Evolutionary conservation across 768 basidiomycete genomes (phyloP).

Genomic region (Russula olivacea): DNA sequence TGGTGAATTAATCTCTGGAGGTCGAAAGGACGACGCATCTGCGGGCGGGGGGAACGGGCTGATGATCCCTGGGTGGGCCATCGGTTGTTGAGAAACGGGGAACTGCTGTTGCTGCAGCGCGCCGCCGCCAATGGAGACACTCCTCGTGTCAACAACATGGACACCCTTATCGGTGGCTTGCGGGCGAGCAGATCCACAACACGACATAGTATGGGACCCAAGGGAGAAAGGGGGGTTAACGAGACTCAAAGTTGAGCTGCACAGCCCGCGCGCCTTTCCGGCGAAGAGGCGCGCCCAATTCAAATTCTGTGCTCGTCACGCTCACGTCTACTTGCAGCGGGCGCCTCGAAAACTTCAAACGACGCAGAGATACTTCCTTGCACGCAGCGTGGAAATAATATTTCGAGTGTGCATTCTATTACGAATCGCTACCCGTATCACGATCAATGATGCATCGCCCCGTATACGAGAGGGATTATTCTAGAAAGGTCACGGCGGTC

Average conservation of each 20-base stretch:
- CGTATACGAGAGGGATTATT: not conserved
- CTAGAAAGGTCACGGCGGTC: not conserved
- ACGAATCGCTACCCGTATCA: not conserved
- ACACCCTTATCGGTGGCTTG: slow-evolving; percentile 26
- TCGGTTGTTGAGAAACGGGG: slow-evolving; percentile 48
- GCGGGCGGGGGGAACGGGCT: not conserved
- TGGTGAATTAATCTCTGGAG: slow-evolving; percentile 1
- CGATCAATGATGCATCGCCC: not conserved
- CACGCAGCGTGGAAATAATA: not conserved
- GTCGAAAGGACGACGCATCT: not conserved
- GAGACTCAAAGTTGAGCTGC: not conserved
- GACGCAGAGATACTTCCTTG: not conserved
- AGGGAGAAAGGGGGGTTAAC: not conserved
- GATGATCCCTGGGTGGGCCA: slow-evolving; percentile 28
- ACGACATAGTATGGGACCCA: slow-evolving; percentile 52
- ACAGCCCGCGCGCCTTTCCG: not conserved
- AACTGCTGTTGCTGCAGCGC: slow-evolving; percentile 29
- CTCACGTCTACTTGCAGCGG: not conserved
- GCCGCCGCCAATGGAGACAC: slow-evolving; percentile 24
- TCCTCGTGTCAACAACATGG: not conserved
- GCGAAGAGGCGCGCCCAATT: not conserved
- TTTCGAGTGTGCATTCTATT: not conserved
- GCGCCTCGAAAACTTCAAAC: not conserved
- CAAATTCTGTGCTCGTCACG: not conserved
- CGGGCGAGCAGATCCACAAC: slow-evolving; percentile 43